These are phyloP conservation scores for Helminthosporium solani DNA, from an alignment of 2,329 filamentous ascomycete genomes.

Conservation along the genomic window DNA sequence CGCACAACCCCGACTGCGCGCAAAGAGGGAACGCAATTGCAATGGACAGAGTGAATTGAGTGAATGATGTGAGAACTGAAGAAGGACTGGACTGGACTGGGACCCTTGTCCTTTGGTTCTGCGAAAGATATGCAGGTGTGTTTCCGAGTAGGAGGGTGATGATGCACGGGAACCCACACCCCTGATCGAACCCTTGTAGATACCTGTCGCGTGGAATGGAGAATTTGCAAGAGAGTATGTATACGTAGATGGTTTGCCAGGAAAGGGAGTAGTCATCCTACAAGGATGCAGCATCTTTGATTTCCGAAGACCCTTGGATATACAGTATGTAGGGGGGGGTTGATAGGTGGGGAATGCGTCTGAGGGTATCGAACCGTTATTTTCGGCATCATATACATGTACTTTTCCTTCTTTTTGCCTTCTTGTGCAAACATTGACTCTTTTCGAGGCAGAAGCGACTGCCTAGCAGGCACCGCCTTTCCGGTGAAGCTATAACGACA, in stretches of 20 bases:
- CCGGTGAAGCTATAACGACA: not conserved
- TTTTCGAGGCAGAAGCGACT: too few relatives aligned
- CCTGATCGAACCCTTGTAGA: not conserved
- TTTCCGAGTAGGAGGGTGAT: constrained; percentile 5
- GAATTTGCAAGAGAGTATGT: constrained; percentile 1
- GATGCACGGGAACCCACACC: constrained; percentile 2
- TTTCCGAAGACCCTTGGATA: constrained; percentile 21
- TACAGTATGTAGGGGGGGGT: too few relatives aligned
- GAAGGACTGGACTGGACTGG: not conserved
- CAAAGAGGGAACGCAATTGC: constrained; percentile 18
- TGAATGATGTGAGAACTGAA: constrained; percentile 12
- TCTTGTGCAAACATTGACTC: too few relatives aligned
- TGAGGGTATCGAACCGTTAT: not conserved
- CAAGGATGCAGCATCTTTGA: constrained; percentile 9
- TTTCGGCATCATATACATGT: not conserved
- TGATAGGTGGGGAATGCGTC: constrained; percentile 10
- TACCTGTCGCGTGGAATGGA: not conserved
- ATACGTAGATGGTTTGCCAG: not conserved
- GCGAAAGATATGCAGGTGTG: not conserved
- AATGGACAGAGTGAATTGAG: constrained; percentile 5
- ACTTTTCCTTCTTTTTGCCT: too few relatives aligned
- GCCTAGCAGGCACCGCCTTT: not conserved
- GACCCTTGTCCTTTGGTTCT: not conserved
- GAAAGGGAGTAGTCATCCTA: constrained; percentile 4
- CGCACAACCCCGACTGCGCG: constrained; percentile 16